Conservation (phyloP, 2,329 filamentous ascomycete species). For the Boeremia lycopersici region DNA sequence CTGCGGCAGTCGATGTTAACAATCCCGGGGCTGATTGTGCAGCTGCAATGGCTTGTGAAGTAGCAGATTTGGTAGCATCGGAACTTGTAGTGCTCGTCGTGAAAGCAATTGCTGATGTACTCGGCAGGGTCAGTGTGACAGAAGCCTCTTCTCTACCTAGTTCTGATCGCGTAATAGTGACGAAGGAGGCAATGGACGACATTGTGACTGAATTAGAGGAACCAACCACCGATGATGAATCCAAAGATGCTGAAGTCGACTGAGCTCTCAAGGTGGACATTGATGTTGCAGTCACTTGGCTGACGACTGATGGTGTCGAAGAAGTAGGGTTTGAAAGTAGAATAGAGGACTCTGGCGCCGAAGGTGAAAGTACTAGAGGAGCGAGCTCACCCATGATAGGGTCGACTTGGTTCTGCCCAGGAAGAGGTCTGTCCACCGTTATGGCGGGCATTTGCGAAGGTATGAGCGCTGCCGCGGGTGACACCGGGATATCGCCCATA, state of each 20-base stretch:
- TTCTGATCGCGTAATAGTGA: constrained; percentile 6
- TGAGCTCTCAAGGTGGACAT: not conserved
- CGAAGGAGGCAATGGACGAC: not conserved
- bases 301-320: not conserved
- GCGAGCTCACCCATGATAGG: not conserved
- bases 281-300: not conserved
- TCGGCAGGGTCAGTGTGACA: not conserved
- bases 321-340: not conserved
- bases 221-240: not conserved
- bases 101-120: not conserved
- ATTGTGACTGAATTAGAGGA: not conserved
- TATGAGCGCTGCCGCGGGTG: not conserved
- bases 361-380: not conserved
- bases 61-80: not conserved
- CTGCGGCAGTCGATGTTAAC: not conserved
- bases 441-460: not conserved
- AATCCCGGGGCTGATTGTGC: not conserved
- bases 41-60: not conserved
- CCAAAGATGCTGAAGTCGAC: not conserved
- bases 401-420: constrained; percentile 8
- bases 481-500: not conserved
- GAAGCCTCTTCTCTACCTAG: not conserved
- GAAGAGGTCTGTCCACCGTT: constrained; percentile 5
- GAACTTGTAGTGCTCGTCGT: not conserved
- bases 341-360: not conserved